phyloP scores from a whole-genome alignment of 169 alveolate genomes.

The Plasmodium billcollinsi region DNA sequence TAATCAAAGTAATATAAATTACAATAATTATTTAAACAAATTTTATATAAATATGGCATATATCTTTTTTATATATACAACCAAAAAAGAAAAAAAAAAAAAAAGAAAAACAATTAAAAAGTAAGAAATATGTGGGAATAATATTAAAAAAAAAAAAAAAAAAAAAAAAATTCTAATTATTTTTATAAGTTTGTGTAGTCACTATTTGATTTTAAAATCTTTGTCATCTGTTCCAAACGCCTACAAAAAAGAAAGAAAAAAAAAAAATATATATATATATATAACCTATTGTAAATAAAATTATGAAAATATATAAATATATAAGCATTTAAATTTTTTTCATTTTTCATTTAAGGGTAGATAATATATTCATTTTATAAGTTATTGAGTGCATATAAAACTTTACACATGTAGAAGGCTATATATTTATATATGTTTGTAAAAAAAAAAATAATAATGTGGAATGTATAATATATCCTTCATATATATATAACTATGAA shows the following conservation, averaged over 20 bases:
- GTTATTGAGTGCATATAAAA: too few relatives aligned
- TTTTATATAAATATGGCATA: too few relatives aligned
- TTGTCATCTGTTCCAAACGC: conserved; percentile 72
- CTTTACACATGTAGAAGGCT: too few relatives aligned
- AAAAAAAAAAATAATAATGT: neutral
- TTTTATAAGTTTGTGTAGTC: conserved; percentile 40
- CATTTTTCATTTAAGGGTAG: too few relatives aligned
- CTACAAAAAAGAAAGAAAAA: conserved; percentile 13
- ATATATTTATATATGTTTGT: neutral
- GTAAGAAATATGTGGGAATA: neutral
- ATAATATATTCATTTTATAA: too few relatives aligned
- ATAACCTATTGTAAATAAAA: neutral
- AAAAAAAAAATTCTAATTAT: conserved; percentile 13
- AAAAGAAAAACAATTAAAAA: neutral
- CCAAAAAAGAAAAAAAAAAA: neutral
- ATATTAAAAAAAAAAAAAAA: conserved; percentile 14
- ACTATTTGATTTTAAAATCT: conserved; percentile 50
- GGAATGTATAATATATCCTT: neutral
- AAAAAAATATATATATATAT: neutral
- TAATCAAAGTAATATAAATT: too few relatives aligned
- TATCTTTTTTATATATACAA: neutral
- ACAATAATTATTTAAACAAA: too few relatives aligned
- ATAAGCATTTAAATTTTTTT: too few relatives aligned
- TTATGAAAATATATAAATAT: conserved; percentile 2
- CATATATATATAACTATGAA: neutral